phyloP scores from a whole-genome alignment of 345 rosid species.

The Brassica rapa region DNA sequence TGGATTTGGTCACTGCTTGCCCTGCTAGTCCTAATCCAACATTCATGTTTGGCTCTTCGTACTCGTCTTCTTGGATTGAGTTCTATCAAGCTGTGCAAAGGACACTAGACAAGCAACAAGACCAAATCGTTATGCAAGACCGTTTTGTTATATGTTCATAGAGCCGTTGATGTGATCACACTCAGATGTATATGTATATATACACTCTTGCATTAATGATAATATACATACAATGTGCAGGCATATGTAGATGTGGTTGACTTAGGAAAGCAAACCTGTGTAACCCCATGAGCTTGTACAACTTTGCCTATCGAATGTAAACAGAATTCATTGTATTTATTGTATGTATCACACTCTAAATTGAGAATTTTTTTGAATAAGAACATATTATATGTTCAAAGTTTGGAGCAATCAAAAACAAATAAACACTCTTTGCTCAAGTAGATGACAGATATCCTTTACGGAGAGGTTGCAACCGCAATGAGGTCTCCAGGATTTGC shows the following conservation, averaged over 20 bases:
- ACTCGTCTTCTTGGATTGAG: conserved; percentile 71
- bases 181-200: conserved; percentile 29
- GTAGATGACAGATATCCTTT: background rate
- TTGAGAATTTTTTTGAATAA: background rate
- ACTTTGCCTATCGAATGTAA: conserved; percentile 25
- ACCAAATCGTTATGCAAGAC: conserved; percentile 46
- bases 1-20: conserved; percentile 80
- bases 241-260: conserved; percentile 22
- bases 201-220: conserved; percentile 30
- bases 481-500: conserved; percentile 1
- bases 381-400: background rate
- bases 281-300: conserved; percentile 28
- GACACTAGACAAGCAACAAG: conserved; percentile 57
- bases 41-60: conserved; percentile 60
- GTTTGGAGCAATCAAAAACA: background rate
- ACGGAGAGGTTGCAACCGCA: background rate
- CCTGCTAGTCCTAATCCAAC: conserved; percentile 91
- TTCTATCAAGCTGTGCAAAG: conserved; percentile 63
- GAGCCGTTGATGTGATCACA: conserved; percentile 23
- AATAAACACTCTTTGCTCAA: background rate
- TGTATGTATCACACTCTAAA: background rate
- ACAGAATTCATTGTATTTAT: conserved; percentile 1
- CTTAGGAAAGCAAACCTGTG: conserved; percentile 4
- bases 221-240: conserved; percentile 6
- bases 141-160: conserved; percentile 63